These are phyloP conservation scores for Mycoemilia scoparia DNA, from an alignment of 192 early-diverging fungal genomes.

Conservation along the genomic window DNA sequence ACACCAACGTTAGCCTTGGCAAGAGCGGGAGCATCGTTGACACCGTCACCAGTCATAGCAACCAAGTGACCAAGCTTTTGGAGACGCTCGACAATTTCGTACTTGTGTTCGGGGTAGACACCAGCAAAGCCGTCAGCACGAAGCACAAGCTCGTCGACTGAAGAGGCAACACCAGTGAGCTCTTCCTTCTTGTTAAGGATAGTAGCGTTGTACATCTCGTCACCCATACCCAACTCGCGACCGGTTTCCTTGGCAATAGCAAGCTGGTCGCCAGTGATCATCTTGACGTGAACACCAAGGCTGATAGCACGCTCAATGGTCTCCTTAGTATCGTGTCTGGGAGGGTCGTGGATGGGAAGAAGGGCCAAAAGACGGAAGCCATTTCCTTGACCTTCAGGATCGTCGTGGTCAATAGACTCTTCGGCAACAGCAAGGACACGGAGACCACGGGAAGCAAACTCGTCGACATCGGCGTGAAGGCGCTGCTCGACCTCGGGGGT, in stretches of 20 bases:
- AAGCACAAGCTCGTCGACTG: constrained; percentile 39
- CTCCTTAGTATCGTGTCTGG: constrained; percentile 61
- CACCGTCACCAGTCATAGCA: constrained; percentile 57
- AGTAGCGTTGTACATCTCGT: constrained; percentile 49
- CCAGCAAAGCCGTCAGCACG: constrained; percentile 49
- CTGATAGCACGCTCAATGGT: constrained; percentile 55
- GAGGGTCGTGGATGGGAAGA: constrained; percentile 59
- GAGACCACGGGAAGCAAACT: constrained; percentile 45
- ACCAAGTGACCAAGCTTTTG: constrained; percentile 52
- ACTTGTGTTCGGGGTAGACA: constrained; percentile 51
- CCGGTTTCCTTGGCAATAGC: constrained; percentile 76
- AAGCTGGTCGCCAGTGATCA: constrained; percentile 88
- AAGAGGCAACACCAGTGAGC: constrained; percentile 32
- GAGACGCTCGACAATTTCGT: constrained; percentile 47
- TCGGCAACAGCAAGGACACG: constrained; percentile 61
- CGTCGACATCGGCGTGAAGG: constrained; percentile 48
- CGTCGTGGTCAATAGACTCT: constrained; percentile 40
- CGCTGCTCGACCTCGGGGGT: constrained; percentile 34
- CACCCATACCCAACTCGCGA: constrained; percentile 46
- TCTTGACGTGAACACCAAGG: constrained; percentile 72
- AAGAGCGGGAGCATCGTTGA: constrained; percentile 53
- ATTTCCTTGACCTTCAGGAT: constrained; percentile 35
- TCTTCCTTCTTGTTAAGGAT: constrained; percentile 44
- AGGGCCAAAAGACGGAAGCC: constrained; percentile 53
- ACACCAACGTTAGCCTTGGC: constrained; percentile 57